Base-by-base conservation (phyloP, 1,284 basidiomycete genomes). In the Wolfiporia cocos region DNA sequence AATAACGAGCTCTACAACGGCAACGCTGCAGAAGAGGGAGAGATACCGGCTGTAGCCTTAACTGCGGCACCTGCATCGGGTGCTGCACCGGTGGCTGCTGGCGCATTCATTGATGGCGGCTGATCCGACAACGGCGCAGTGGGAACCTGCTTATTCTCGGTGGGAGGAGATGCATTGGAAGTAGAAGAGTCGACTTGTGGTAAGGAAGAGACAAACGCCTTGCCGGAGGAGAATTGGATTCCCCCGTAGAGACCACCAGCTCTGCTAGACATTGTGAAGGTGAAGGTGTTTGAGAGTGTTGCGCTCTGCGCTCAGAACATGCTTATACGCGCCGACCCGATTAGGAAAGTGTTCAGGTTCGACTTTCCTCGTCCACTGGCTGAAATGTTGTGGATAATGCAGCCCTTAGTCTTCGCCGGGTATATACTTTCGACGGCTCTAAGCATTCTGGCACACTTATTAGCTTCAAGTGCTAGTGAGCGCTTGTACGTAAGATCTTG, bases 21-120 rank as follows among this genome's bases (percentile, higher is more conserved):
- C 49, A 58, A 59, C 41, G 61, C 59, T 63, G 60, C 65, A 65
- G 61, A 58, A 66, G 63, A 69, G 61, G 63, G 63, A 61, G 64
- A 70, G 59, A 78, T 88, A 89, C 86, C 85, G 68, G 85, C 81
- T 86, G 83, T 77, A 58, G 82, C 58, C 70, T 86, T 87, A 61
- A 68, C 69, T 60, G 70, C 64, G 57, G 67, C 64, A 53, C 59
- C 62, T 56, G 61, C 53, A 45, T 62, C 58, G 37, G 62, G 46
- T 44, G 57, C 41, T 33, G 50, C 50, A 30, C 44, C 52, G 39
- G 48, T 50, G 41, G 37, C 35, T 20, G 51, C 39, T 38, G 44
- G 21, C 29, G 53, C 42, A 41, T 50, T 47, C 49, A 47, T n/a
- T 9, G 44, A 15, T 15, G 49, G n/a, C 15, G 47, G 35, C 17